Evolutionary conservation across 306 rosid genomes (phyloP).

Genomic region (Inga laurina): DNA sequence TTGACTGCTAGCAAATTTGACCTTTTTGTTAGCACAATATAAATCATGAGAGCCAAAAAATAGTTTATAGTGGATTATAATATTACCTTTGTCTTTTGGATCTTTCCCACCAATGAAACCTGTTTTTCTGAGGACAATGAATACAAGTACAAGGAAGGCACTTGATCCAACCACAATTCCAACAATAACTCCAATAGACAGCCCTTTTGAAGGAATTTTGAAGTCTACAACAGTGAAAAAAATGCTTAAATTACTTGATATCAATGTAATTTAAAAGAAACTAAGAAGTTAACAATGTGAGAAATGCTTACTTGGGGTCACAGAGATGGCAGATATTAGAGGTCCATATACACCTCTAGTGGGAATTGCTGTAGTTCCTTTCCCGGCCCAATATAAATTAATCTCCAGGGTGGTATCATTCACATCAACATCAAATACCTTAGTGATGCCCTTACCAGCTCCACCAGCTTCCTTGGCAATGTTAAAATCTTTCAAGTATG

Average conservation of each 20-base stretch:
- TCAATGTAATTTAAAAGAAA: background rate
- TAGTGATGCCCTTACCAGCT: constrained; percentile 46
- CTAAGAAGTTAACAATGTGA: background rate
- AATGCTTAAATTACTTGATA: constrained; percentile 14
- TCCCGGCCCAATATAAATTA: constrained; percentile 77
- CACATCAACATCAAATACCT: constrained; percentile 48
- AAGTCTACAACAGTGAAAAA: constrained; percentile 43
- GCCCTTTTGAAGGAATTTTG: constrained; percentile 39
- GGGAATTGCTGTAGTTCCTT: constrained; percentile 78
- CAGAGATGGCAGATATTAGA: constrained; percentile 75
- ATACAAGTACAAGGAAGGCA: constrained; percentile 39
- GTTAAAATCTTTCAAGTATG: constrained; percentile 56
- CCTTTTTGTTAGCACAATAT: background rate
- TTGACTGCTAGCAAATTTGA: constrained; percentile 11
- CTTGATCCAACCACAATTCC: constrained; percentile 66
- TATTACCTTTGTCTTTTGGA: constrained; percentile 55
- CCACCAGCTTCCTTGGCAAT: constrained; percentile 64
- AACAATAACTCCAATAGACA: constrained; percentile 58
- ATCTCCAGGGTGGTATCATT: constrained; percentile 63
- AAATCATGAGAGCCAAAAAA: background rate
- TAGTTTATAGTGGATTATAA: constrained; percentile 18
- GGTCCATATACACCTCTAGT: constrained; percentile 76
- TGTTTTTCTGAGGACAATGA: constrained; percentile 44
- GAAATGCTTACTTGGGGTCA: constrained; percentile 63
- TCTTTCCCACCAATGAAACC: constrained; percentile 57